Evolutionary conservation across 129 eudicot species (phyloP), one percentile per base, ranked within the genome.

Genomic region (Flaveria ramosissima): DNA sequence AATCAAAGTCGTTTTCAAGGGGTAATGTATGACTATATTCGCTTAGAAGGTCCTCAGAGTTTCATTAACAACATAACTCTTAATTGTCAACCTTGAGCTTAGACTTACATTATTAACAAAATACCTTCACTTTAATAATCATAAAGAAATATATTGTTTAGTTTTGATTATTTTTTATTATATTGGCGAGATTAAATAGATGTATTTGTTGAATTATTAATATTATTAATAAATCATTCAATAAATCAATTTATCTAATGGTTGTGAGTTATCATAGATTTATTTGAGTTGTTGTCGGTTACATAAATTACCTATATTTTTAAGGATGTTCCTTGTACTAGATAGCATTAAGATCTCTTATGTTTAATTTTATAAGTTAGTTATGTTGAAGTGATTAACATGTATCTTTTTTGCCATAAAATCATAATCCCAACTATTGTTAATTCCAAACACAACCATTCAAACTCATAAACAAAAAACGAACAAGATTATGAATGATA

Each of bases 11-110:
- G 80, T 36, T 85, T 82, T 50, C 87, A 78, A 56, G 87, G 89
- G 16, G 50, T 88, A 1, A 88, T 88, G 92, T 88, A 88, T 27
- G 92, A 88, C 32, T 88, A 88, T 57, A 74, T 88, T 19, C 87
- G 92, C 3, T 70, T 88, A 10, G 92, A 88, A 83, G 87, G 68
- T 21, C 92, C 88, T 47, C 21, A 9, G 5, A 42, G 27, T 60
- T 36, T 7, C 23, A 36, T 26, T 64, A 64, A 32, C 2, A n/a
- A 36, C 70, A 64, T 30, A 39, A 2, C 24, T 64, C 48, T 30
- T 64, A 64, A 13, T 39, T 16, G 13, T 64, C 2, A 7, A 15
- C 1, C 21, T 64, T 61, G 17, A 13, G 9, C 26, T 26, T 6
- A 61, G 41, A 13, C 8, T 11, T 61, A 1, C 42, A 24, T 52